Conservation (phyloP, 352 stramenopile species). For the Phytophthora tubulina region DNA sequence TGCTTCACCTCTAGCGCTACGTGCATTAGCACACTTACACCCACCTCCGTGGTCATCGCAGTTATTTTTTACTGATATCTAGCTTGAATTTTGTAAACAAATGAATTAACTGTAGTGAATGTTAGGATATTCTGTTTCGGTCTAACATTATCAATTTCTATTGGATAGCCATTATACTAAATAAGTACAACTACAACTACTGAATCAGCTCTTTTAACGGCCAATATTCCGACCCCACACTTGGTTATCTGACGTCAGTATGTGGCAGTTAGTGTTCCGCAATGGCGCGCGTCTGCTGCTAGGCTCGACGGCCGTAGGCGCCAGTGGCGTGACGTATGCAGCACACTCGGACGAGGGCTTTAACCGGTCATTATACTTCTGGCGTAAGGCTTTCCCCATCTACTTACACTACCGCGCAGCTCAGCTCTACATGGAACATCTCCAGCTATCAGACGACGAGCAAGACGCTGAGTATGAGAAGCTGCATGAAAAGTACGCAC, state of each 20-base stretch:
- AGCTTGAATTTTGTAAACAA: too few relatives aligned
- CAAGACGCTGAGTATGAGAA: conserved; percentile 79
- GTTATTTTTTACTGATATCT: neutral
- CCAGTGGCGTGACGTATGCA: conserved; percentile 63
- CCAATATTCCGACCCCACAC: neutral
- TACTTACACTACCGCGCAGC: conserved; percentile 84
- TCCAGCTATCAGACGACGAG: conserved; percentile 52
- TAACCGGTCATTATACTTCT: conserved; percentile 85
- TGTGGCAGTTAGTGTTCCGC: conserved; percentile 62
- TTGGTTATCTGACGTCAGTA: neutral
- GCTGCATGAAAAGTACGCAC: conserved; percentile 81
- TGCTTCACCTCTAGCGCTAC: conserved; percentile 61
- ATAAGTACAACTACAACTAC: neutral
- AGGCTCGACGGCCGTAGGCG: conserved; percentile 54
- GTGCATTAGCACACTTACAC: conserved; percentile 51
- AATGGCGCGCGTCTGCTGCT: conserved; percentile 71
- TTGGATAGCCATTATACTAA: neutral
- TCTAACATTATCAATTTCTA: too few relatives aligned
- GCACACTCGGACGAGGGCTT: conserved; percentile 84
- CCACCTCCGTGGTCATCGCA: conserved; percentile 37
- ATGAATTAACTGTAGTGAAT: too few relatives aligned
- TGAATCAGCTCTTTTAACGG: neutral
- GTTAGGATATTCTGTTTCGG: too few relatives aligned
- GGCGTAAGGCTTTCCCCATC: conserved; percentile 88
- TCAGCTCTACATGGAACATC: conserved; percentile 80